These are phyloP conservation scores for Kockovaella imperatae DNA, from an alignment of 768 basidiomycete genomes.

Conservation along the genomic window DNA sequence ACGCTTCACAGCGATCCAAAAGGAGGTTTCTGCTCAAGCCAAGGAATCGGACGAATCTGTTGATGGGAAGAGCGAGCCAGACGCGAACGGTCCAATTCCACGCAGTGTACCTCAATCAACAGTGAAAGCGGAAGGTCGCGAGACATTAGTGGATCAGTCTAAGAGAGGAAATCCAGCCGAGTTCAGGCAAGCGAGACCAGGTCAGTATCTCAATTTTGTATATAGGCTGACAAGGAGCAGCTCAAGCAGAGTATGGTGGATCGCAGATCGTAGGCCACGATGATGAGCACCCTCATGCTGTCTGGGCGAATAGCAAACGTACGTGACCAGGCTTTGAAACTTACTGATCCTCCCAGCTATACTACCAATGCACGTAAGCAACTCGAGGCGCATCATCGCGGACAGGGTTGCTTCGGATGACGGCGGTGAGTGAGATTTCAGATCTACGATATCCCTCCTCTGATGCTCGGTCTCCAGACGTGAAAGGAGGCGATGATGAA, in stretches of 20 bases:
- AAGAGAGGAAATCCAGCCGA: conserved; percentile 47
- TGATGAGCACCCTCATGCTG: background rate
- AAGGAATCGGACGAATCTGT: conserved; percentile 68
- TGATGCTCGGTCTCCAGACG: too few relatives aligned
- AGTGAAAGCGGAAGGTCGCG: background rate
- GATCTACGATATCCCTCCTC: too few relatives aligned
- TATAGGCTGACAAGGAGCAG: background rate
- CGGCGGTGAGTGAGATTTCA: background rate
- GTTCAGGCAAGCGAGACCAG: background rate
- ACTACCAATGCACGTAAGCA: background rate
- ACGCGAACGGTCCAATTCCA: conserved; percentile 55
- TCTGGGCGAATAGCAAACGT: background rate
- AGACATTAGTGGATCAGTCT: conserved; percentile 51
- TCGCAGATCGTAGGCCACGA: conserved; percentile 1
- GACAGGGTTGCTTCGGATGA: background rate
- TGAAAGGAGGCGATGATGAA: background rate
- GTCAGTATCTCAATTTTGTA: background rate
- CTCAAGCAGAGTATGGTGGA: conserved; percentile 14
- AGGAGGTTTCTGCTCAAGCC: conserved; percentile 50
- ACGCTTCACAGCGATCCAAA: conserved; percentile 21
- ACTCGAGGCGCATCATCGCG: background rate
- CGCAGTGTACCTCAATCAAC: conserved; percentile 61
- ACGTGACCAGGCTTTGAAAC: background rate
- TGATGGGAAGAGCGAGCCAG: conserved; percentile 44
- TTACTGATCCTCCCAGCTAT: background rate